Percentiles rank a stretch among this genome's conserved stretches.
These are phyloP conservation scores for Poteriospumella lacustris DNA, from an alignment of 108 stramenopile genomes.

Conservation along the genomic window DNA sequence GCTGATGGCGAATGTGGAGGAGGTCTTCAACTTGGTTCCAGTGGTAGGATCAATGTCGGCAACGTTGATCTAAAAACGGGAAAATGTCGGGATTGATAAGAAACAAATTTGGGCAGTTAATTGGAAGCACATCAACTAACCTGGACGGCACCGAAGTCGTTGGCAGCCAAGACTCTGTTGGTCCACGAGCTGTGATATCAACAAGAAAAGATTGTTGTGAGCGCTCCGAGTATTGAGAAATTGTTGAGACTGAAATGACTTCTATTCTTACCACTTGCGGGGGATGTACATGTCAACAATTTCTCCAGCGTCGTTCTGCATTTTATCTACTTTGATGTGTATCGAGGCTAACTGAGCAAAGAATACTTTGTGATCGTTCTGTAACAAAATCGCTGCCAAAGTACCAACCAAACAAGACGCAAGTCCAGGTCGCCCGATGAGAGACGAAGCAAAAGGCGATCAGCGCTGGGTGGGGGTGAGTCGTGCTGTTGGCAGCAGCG, in stretches of 20 bases:
- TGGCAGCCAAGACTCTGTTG: conserved; percentile 79
- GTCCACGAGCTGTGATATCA: conserved; percentile 70
- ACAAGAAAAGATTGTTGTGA: not conserved
- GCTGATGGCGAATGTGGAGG: conserved; percentile 67
- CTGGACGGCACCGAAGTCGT: conserved; percentile 82
- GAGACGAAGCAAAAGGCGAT: too few relatives aligned
- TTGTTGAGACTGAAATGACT: not conserved
- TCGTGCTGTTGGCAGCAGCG: too few relatives aligned
- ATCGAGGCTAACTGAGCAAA: too few relatives aligned
- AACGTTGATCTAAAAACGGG: conserved; percentile 76
- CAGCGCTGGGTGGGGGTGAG: too few relatives aligned
- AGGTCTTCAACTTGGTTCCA: conserved; percentile 76
- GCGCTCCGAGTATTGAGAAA: not conserved
- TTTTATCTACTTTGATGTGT: conserved; percentile 38
- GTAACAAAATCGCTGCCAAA: too few relatives aligned
- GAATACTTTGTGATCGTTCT: too few relatives aligned
- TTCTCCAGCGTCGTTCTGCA: conserved; percentile 92
- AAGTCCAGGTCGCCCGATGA: too few relatives aligned
- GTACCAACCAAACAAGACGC: too few relatives aligned
- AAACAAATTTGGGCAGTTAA: not conserved
- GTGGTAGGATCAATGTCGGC: conserved; percentile 88
- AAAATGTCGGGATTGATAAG: too few relatives aligned
- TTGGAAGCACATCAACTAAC: not conserved
- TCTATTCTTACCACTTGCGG: conserved; percentile 77
- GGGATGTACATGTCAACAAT: conserved; percentile 96